These are phyloP conservation scores for Mortierella sp. DNA, from an alignment of 371 early-diverging fungal genomes.

Conservation along the genomic window DNA sequence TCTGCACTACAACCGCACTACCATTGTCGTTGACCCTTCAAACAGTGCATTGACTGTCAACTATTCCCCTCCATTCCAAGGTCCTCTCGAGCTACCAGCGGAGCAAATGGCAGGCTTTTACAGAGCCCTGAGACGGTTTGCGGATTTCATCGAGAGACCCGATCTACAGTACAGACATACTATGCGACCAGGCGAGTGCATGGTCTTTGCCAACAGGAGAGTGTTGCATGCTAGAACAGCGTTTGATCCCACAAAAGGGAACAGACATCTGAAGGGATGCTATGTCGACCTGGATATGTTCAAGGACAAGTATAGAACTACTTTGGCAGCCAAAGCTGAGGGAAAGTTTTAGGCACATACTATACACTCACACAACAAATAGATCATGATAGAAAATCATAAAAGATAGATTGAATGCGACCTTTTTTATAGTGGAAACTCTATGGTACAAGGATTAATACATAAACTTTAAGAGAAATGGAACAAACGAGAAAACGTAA, in stretches of 20 bases:
- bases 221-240: slow-evolving; percentile 86
- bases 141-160: slow-evolving; percentile 70
- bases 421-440: neutral
- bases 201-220: slow-evolving; percentile 86
- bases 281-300: slow-evolving; percentile 87
- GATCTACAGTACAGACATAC: slow-evolving; percentile 71
- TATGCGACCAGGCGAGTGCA: slow-evolving; percentile 82
- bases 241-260: slow-evolving; percentile 81
- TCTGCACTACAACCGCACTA: slow-evolving; percentile 78
- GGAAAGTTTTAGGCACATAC: slow-evolving; percentile 18
- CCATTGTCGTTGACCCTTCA: slow-evolving; percentile 68
- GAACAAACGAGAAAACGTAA: neutral
- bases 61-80: slow-evolving; percentile 94
- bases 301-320: slow-evolving; percentile 69
- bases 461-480: neutral
- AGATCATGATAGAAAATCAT: slow-evolving; percentile 1
- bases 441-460: slow-evolving; percentile 1
- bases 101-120: slow-evolving; percentile 72
- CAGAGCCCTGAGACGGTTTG: slow-evolving; percentile 77
- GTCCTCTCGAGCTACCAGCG: slow-evolving; percentile 73
- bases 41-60: slow-evolving; percentile 69
- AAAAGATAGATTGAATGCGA: neutral
- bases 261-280: slow-evolving; percentile 85
- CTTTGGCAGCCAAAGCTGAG: slow-evolving; percentile 24
- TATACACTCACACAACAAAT: no score